phyloP scores from a whole-genome alignment of 257 asterid genomes.

The Solanum boliviense region DNA sequence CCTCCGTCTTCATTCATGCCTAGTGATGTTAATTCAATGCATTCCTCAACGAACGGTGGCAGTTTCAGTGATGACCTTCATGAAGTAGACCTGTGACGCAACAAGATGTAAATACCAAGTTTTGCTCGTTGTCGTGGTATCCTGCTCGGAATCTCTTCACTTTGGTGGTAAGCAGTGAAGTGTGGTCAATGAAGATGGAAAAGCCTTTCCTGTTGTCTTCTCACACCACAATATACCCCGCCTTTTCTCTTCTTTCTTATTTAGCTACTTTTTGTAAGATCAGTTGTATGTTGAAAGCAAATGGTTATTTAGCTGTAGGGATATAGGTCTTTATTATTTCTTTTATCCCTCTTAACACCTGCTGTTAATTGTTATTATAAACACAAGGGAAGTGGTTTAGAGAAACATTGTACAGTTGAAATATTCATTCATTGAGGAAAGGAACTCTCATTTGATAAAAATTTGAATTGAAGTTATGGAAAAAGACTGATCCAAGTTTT shows the following conservation, averaged over 20 bases:
- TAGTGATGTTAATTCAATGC: conserved; percentile 15
- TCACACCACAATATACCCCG: background rate
- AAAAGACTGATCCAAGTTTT: background rate
- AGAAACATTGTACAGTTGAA: conserved; percentile 44
- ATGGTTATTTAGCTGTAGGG: conserved; percentile 27
- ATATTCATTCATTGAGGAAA: conserved; percentile 12
- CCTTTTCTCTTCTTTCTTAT: background rate
- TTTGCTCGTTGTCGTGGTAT: conserved; percentile 2
- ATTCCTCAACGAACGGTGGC: conserved; percentile 16
- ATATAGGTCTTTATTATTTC: conserved; percentile 21
- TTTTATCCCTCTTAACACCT: background rate
- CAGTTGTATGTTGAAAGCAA: conserved; percentile 33
- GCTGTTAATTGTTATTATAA: background rate
- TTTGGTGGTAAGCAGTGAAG: background rate
- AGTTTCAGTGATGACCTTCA: conserved; percentile 76
- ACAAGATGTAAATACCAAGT: conserved; percentile 41
- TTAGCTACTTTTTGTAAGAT: background rate
- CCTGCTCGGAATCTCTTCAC: background rate
- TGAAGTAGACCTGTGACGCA: conserved; percentile 75
- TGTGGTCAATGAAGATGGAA: background rate
- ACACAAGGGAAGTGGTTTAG: conserved; percentile 9
- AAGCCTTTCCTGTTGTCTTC: background rate
- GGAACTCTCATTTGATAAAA: background rate
- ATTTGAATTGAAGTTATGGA: background rate
- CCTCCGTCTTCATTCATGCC: conserved; percentile 21